Evolutionary conservation across 805 yeast genomes (phyloP), one percentile per base, ranked within the genome.

Genomic region (Cyberlindnera saturnus): DNA sequence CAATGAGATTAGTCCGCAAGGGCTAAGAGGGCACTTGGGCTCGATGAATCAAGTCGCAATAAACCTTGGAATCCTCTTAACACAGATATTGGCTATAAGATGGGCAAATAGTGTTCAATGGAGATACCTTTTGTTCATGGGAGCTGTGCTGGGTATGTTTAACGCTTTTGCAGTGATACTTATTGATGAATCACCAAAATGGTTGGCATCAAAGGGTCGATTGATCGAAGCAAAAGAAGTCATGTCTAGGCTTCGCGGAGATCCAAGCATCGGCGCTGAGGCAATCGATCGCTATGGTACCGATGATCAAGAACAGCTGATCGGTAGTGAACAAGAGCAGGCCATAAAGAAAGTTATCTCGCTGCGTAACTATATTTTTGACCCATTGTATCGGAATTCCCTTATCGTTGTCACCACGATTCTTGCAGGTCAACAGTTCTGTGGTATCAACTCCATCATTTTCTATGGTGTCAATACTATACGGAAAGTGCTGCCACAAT

Each of bases 391-490:
- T 63, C 61, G 65, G 30, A 75, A 75, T 41, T 80, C 93, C 5
- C 69, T 81, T 38, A 55, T 74, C 16, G 83, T 81, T 1, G 85
- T 89, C 9, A 77, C 89, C 0, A 77, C 83, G 3, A 73, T 88
- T 15, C 75, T 90, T 70, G 66, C 82, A 17, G 82, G 90, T 15
- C 99, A 93, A 66, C 99, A 93, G 62, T 77, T 91, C 45, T 81
- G 88, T 53, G 99, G 99, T 30, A 86, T 93, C 59, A 93, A 93
- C 62, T 80, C 96, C 2, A 88, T 93, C 46, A 79, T 93, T 17
- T 87, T 91, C 60, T 93, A 91, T 61, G 99, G 99, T 5, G 96
- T 91, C 5, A 77, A 86, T 13, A 85, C 91, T 1, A 69, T 93
- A 40, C 70, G 81, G n/a, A 67, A 77, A 7, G 66, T 85, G 5